A percentile compares a stretch with the other conserved stretches of the same genome.
Evolutionary conservation across 148 eudicot genomes (phyloP).

Genomic region (Diospyros lotus): DNA sequence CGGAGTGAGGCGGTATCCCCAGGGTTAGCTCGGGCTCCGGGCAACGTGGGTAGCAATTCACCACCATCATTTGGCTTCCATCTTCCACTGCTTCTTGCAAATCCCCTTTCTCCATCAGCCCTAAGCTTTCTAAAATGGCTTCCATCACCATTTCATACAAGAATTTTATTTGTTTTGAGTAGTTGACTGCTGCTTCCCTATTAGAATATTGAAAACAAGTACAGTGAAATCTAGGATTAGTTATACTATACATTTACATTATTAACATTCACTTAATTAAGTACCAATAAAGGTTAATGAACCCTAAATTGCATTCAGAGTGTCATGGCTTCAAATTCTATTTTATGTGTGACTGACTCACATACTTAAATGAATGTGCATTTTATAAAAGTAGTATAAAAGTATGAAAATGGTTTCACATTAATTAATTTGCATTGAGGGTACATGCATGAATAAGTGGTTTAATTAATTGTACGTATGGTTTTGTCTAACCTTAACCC

Average conservation of each 20-base stretch:
- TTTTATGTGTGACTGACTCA: too few relatives aligned
- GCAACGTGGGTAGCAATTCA: conserved; percentile 82
- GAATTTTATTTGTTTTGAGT: conserved; percentile 46
- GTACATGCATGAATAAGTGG: too few relatives aligned
- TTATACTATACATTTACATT: background rate
- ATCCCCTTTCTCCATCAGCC: conserved; percentile 16
- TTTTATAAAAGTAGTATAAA: too few relatives aligned
- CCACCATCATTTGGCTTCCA: conserved; percentile 78
- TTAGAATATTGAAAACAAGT: background rate
- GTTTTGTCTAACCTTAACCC: conserved; percentile 52
- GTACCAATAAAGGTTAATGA: too few relatives aligned
- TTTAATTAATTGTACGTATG: too few relatives aligned
- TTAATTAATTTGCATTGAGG: too few relatives aligned
- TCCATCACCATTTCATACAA: conserved; percentile 57
- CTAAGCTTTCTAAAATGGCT: conserved; percentile 79
- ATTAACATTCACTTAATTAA: too few relatives aligned
- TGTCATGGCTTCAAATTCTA: background rate
- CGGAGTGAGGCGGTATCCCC: conserved; percentile 94
- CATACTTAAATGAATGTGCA: too few relatives aligned
- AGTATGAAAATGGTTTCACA: too few relatives aligned
- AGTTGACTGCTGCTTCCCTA: conserved; percentile 51
- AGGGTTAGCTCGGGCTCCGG: conserved; percentile 84
- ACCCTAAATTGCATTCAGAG: too few relatives aligned
- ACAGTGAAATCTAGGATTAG: background rate
- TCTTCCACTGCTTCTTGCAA: conserved; percentile 52